Evolutionary conservation across 78 protist species (phyloP).

Genomic region (Dictyostelium firmibasis): DNA sequence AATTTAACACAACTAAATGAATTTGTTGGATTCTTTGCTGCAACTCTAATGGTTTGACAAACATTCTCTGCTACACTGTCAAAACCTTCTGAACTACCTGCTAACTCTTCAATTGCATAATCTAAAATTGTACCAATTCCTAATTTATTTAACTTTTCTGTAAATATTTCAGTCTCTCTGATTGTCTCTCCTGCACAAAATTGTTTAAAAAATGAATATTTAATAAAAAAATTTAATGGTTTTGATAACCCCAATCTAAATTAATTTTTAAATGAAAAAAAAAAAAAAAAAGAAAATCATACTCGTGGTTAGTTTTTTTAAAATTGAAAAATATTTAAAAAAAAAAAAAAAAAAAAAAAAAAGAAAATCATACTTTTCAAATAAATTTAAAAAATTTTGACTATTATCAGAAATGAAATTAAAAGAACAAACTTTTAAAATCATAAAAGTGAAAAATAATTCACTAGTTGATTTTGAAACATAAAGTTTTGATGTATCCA

Average conservation of each 20-base stretch:
- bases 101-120: slow-evolving; percentile 57
- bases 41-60: slow-evolving; percentile 5
- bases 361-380: slow-evolving; percentile 28
- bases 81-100: slow-evolving; percentile 9
- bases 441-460: slow-evolving; percentile 36
- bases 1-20: slow-evolving; percentile 63
- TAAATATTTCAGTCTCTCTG: slow-evolving; percentile 22
- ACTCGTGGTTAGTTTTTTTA: not conserved
- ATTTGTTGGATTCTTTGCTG: slow-evolving; percentile 4
- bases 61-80: slow-evolving; percentile 34
- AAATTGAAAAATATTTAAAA: not conserved
- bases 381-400: slow-evolving; percentile 2
- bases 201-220: slow-evolving; percentile 76
- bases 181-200: slow-evolving; percentile 84
- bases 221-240: slow-evolving; percentile 55
- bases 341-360: not conserved
- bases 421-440: slow-evolving; percentile 64
- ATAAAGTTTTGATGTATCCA: slow-evolving; percentile 32
- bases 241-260: slow-evolving; percentile 33
- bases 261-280: not conserved
- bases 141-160: slow-evolving; percentile 1
- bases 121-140: slow-evolving; percentile 78
- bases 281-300: not conserved
- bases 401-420: slow-evolving; percentile 53
- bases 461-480: slow-evolving; percentile 41